These are phyloP conservation scores for Cadophora sp. DNA, from an alignment of 2,329 filamentous ascomycete genomes.

Conservation along the genomic window DNA sequence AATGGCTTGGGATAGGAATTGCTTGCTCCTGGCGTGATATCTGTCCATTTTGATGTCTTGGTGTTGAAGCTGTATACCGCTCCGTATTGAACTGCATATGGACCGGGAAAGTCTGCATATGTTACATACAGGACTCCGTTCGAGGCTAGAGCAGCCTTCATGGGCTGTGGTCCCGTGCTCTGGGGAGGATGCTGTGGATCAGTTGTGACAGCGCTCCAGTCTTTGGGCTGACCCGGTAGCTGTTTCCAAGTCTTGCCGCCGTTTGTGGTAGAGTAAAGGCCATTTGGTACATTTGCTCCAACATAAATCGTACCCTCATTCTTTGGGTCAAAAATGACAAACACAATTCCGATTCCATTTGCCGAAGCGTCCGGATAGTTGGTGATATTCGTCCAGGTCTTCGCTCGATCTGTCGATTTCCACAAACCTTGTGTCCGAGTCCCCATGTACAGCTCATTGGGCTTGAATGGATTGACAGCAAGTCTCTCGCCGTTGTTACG, in stretches of 20 bases:
- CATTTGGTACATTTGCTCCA: constrained; percentile 26
- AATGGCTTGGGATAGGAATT: constrained; percentile 28
- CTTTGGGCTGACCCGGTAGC: constrained; percentile 24
- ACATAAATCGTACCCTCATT: constrained; percentile 29
- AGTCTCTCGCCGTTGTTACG: constrained; percentile 29
- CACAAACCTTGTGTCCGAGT: constrained; percentile 28
- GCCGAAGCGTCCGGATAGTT: constrained; percentile 27
- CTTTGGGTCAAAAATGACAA: constrained; percentile 30
- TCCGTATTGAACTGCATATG: constrained; percentile 60
- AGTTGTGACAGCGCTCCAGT: constrained; percentile 15
- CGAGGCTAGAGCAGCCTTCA: constrained; percentile 29
- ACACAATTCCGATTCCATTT: constrained; percentile 27
- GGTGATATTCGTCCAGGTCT: constrained; percentile 29
- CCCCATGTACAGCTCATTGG: constrained; percentile 28
- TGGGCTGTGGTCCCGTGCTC: constrained; percentile 24
- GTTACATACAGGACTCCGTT: constrained; percentile 61
- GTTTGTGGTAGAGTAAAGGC: constrained; percentile 26
- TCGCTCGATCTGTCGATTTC: constrained; percentile 27
- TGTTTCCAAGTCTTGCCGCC: constrained; percentile 23
- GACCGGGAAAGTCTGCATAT: constrained; percentile 61
- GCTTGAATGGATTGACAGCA: constrained; percentile 29
- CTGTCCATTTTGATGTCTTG: constrained; percentile 53
- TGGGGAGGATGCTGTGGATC: constrained; percentile 18
- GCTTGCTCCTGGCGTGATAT: constrained; percentile 56
- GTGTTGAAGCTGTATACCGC: constrained; percentile 61